Percentiles rank a stretch among this genome's conserved stretches.
Conservation (phyloP, 2,329 filamentous ascomycete genomes). For the Colletotrichum sp. region DNA sequence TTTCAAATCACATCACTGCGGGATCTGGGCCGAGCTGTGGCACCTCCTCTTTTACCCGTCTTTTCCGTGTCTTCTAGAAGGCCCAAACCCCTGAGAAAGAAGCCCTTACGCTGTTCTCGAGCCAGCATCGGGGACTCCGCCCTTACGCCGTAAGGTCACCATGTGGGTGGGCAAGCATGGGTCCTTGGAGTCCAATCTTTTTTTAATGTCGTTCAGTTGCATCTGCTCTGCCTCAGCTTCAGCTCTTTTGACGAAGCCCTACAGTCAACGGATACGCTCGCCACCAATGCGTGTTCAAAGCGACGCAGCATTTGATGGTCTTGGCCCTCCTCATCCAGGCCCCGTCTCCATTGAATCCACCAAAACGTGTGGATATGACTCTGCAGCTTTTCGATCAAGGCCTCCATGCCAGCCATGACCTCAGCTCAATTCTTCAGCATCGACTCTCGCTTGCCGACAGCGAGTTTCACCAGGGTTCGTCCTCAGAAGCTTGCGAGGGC, state of each 20-base stretch:
- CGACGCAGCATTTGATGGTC: not conserved
- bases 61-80: conserved; percentile 21
- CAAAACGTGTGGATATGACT: not conserved
- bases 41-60: conserved; percentile 19
- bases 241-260: not conserved
- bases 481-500: not conserved
- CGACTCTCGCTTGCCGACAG: not conserved
- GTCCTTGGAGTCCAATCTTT: not conserved
- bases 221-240: not conserved
- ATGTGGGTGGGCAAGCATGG: conserved; percentile 3
- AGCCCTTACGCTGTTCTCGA: not conserved
- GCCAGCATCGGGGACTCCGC: conserved; percentile 14
- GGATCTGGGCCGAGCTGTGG: conserved; percentile 18
- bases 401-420: not conserved
- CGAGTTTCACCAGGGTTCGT: not conserved
- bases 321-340: not conserved
- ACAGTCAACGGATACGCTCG: not conserved
- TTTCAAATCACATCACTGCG: conserved; percentile 21
- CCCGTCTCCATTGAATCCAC: not conserved
- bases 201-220: not conserved
- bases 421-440: conserved; percentile 3
- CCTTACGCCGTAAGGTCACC: not conserved
- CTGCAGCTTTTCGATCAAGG: not conserved
- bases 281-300: not conserved
- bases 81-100: conserved; percentile 1